Percentiles rank a stretch among this genome's conserved stretches.
These are phyloP conservation scores for Solanum etuberosum DNA, from an alignment of 257 asterid genomes.

Conservation along the genomic window DNA sequence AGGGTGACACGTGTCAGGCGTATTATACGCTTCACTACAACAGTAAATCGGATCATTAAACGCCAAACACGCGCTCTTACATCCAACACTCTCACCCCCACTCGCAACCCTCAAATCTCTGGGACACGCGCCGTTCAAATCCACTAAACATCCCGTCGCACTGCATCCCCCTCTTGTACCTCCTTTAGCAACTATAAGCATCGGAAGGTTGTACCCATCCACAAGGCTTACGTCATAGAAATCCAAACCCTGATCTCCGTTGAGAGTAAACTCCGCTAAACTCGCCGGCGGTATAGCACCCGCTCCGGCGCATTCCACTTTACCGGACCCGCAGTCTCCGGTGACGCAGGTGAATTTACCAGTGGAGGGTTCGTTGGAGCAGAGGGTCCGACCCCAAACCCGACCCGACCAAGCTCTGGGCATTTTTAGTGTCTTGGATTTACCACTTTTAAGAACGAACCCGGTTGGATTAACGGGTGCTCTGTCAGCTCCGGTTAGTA, in stretches of 20 bases:
- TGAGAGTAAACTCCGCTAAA: conserved; percentile 86
- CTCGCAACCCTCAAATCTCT: conserved; percentile 51
- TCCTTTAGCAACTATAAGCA: conserved; percentile 69
- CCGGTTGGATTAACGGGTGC: conserved; percentile 58
- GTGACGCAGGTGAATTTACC: conserved; percentile 56
- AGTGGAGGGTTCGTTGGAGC: conserved; percentile 32
- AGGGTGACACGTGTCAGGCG: conserved; percentile 90
- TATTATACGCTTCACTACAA: conserved; percentile 70
- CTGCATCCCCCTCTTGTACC: conserved; percentile 66
- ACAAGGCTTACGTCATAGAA: conserved; percentile 93
- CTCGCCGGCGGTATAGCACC: conserved; percentile 96
- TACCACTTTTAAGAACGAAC: conserved; percentile 48
- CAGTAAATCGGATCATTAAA: conserved; percentile 75
- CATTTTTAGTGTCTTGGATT: conserved; percentile 54
- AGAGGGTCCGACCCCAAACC: conserved; percentile 78
- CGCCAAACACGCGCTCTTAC: conserved; percentile 98
- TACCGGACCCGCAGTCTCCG: conserved; percentile 90
- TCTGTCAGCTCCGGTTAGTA: conserved; percentile 77
- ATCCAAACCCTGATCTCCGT: conserved; percentile 79
- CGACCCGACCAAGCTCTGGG: conserved; percentile 92
- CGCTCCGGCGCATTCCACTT: conserved; percentile 53
- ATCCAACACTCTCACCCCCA: conserved; percentile 55
- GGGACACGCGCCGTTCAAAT: conserved; percentile 89
- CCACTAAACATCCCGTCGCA: conserved; percentile 79
- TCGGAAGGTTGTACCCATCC: conserved; percentile 89